These are phyloP conservation scores for Blakeslea trispora DNA, from an alignment of 371 early-diverging fungal genomes.

Conservation along the genomic window DNA sequence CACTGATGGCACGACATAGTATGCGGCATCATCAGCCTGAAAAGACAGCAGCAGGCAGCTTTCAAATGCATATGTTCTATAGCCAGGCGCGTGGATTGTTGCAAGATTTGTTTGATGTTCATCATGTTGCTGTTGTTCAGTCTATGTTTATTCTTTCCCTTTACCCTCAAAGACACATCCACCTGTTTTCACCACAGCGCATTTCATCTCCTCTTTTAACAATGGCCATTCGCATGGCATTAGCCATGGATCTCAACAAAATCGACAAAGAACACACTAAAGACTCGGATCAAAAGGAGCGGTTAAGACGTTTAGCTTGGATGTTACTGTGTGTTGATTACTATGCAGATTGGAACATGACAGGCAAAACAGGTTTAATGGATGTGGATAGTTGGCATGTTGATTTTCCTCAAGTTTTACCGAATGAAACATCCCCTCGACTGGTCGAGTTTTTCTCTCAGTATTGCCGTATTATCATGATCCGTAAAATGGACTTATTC, in stretches of 20 bases:
- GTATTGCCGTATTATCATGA: constrained; percentile 39
- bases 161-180: constrained; percentile 38
- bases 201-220: constrained; percentile 27
- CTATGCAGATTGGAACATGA: constrained; percentile 39
- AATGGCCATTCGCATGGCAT: constrained; percentile 34
- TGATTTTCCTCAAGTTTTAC: constrained; percentile 41
- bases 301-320: constrained; percentile 43
- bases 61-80: constrained; percentile 37
- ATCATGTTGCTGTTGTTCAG: constrained; percentile 41
- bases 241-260: constrained; percentile 42
- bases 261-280: constrained; percentile 27
- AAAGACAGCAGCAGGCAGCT: constrained; percentile 23
- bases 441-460: constrained; percentile 33
- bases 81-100: constrained; percentile 39
- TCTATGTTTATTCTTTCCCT: constrained; percentile 44
- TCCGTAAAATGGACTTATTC: constrained; percentile 45
- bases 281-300: constrained; percentile 37
- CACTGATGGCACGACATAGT: constrained; percentile 44
- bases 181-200: constrained; percentile 36
- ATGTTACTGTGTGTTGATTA: constrained; percentile 48
- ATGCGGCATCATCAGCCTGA: constrained; percentile 29
- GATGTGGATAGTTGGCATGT: constrained; percentile 45
- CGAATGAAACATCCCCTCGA: constrained; percentile 21
- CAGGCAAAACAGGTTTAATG: constrained; percentile 36
- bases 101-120: constrained; percentile 47